Base-by-base conservation (phyloP, 1,284 basidiomycete species). In the Ustilago lituana region DNA sequence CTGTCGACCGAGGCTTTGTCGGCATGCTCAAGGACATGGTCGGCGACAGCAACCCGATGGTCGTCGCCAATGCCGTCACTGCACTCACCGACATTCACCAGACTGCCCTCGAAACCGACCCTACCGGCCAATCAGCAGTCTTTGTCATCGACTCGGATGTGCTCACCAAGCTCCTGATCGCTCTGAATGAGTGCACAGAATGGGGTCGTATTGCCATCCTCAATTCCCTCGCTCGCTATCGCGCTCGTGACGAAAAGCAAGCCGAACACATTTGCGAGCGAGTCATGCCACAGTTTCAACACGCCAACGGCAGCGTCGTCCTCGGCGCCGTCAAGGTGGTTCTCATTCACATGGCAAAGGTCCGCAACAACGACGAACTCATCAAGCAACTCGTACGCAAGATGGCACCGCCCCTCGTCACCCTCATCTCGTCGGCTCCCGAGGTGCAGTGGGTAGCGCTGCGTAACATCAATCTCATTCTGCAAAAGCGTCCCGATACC, bases 211-310 rank as follows among this genome's bases (percentile, higher is more conserved):
- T 98, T 20, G 92, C 93, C 1, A 90, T 98, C 46, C 84, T 98
- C 51, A 91, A 90, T 60, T 92, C 92, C 0, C 85, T 98, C 37
- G 87, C 92, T 9, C 88, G 92, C 46, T 98, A 97, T 83, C 86
- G 86, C 45, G 88, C 93, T 0, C 85, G 86, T 24, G 94, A 96
- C 77, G 76, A 74, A 39, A 91, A 93, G 83, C 96, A 98, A 84
- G 91, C 91, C 78, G 96, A 98, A 82, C 94, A 98, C 83, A 98
- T 98, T 61, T 98, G 95, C 83, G 95, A 98, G 83, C 89, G 96
- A 35, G 94, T 98, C 37, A 91, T 98, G 62, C 95, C 96, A 1
- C 95, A 98, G 80, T 96, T 98, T 84, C 95, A 98, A 83, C 96
- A 98, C 77, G 91, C 89, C 20, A 98, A 98, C 74, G 94, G 92